Conservation (phyloP, 1,284 basidiomycete species). For the Trametes polyzona region DNA sequence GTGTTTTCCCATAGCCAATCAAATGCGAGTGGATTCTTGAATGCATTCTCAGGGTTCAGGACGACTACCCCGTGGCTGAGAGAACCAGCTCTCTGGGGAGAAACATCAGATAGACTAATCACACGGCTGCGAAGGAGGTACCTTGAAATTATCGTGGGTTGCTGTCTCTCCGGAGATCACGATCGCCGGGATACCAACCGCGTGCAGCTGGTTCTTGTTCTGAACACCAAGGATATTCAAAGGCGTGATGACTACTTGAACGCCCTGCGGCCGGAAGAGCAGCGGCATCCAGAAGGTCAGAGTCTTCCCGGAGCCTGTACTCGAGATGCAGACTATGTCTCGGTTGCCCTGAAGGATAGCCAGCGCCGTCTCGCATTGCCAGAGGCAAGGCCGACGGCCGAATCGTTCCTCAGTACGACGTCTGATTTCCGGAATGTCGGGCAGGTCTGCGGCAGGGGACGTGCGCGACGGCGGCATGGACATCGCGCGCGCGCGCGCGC, state of each 20-base stretch:
- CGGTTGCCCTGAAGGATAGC: constrained; percentile 14
- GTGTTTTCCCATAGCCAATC: constrained; percentile 33
- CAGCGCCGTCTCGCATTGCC: constrained; percentile 24
- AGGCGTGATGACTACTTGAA: constrained; percentile 33
- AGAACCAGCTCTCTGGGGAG: neutral
- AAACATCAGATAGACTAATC: neutral
- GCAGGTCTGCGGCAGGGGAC: neutral
- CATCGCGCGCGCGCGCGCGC: no score
- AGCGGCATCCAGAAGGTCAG: constrained; percentile 38
- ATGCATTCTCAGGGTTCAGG: constrained; percentile 38
- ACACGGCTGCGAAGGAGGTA: no score
- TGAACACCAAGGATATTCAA: constrained; percentile 34
- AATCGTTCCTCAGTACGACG: neutral
- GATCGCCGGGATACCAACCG: constrained; percentile 24
- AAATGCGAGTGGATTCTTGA: constrained; percentile 29
- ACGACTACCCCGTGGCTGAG: constrained; percentile 34
- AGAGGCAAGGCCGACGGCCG: constrained; percentile 18
- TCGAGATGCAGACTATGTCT: constrained; percentile 30
- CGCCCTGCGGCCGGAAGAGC: constrained; percentile 30
- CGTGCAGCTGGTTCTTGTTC: constrained; percentile 21
- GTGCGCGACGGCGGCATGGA: no score
- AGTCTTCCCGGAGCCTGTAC: constrained; percentile 36
- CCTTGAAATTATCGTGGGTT: constrained; percentile 20
- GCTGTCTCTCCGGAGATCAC: constrained; percentile 27
- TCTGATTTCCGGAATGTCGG: neutral